Evolutionary conservation across 179 eudicot species (phyloP), one percentile per base, ranked within the genome.

Genomic region (Drosera spatulata): DNA sequence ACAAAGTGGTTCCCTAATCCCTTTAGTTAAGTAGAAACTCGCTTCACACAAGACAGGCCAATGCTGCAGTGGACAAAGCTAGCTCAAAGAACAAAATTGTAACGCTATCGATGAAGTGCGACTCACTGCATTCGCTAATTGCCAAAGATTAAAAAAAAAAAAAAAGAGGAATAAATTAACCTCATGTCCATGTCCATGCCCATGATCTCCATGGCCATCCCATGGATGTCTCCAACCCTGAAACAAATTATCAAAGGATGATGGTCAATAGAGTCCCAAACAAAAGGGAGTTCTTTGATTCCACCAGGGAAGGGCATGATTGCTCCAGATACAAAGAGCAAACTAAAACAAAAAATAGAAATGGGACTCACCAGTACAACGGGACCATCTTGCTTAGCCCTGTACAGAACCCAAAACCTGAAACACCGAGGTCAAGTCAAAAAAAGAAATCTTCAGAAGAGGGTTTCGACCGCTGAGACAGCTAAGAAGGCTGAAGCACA

Each of bases 371-470:
- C 96, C 95, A 88, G 63, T 41, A 88, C 95, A 63, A 86, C 96
- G 49, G 95, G 96, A 49, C 95, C 96, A 59, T 88, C 96, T 73
- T 88, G 76, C 83, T 84, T 88, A 56, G 96, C 96, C 76, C 96
- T 79, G 65, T 88, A 88, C 4, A 88, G 78, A 75, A 88, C 70
- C 95, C 95, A 88, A 69, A 88, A 88, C 96, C 96, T 88, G 84
- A 62, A 71, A 75, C 49, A 64, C 10, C 49, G 10, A 6, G 2
- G 49, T 45, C 43, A 40, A 52, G 33, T 1, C 33, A 22, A 22
- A 22, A 22, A 22, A 22, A 22, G 33, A 22, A 22, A 22, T 22
- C 33, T 22, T 22, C 33, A 22, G 33, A 22, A 22, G 33, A 22
- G 33, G 33, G 33, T 22, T 22, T 22, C 33, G 33, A 22, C 33